Evolutionary conservation across 1,139 yeast species (phyloP), one percentile per base, ranked within the genome.

Genomic region (Geotrichum histeridarum): DNA sequence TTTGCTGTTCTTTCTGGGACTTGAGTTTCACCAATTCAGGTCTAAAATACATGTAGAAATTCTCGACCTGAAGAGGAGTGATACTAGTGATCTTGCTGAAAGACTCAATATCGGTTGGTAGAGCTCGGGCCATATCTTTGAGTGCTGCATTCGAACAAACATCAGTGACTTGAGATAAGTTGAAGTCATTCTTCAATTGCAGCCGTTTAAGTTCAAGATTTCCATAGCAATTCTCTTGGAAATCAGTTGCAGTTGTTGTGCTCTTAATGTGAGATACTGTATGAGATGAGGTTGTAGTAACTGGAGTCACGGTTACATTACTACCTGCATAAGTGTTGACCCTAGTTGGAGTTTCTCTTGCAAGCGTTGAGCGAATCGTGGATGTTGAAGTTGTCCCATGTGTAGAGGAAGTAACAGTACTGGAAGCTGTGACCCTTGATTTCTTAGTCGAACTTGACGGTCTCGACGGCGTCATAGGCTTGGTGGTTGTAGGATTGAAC

Each of bases 401-500:
- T 30, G 48, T 41, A n/a, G 31, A 22, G 3, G 12, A 8, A 8
- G 30, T 18, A 8, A 12, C 37, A 8, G 48, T 14, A 8, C 18
- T 22, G 6, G 54, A n/a, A 2, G 51, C 6, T 18, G 42, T 15
- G 4, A 33, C 32, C 27, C 5, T 22, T 22, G 27, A 22, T 14
- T 31, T 7, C n/a, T 31, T 42, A 5, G 17, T 27, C 4, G 47
- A 11, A 27, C 22, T 43, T 9, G 8, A 17, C 9, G 39, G 49
- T 15, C 49, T 14, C 6, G 49, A 45, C 6, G 49, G 47, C 12
- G 47, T 36, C 4, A 9, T 8, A 6, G 48, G 27, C 12, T 18
- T 36, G 15, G 38, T n/a, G n/a, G 37, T 18, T 3, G 35, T 42
- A 8, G 53, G 54, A 36, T 50, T 50, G 61, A 80, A 79, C 22